Evolutionary conservation across 2,329 filamentous ascomycete species (phyloP).

Genomic region (Chrysosporium queenslandicum): DNA sequence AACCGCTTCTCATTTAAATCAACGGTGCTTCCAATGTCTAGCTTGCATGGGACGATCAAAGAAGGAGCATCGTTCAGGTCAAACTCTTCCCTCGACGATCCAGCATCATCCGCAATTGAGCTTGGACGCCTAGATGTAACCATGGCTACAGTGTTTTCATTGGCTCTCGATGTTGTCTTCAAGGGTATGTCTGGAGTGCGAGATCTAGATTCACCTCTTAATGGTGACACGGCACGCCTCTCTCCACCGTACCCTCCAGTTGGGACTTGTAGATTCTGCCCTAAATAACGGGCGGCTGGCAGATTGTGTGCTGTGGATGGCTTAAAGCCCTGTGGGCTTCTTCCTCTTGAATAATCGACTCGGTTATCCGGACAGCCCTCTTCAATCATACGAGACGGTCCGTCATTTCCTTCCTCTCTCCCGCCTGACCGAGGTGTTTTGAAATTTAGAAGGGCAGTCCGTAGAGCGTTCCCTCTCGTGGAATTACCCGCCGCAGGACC

Average conservation of each 20-base stretch:
- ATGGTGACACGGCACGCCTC: background rate
- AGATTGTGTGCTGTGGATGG: background rate
- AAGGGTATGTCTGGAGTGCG: background rate
- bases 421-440: constrained; percentile 22
- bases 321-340: constrained; percentile 1
- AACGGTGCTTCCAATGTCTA: constrained; percentile 17
- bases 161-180: background rate
- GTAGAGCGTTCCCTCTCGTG: constrained; percentile 29
- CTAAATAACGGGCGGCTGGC: background rate
- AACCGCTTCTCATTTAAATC: constrained; percentile 33
- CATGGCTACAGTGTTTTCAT: background rate
- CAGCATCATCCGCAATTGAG: background rate
- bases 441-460: constrained; percentile 31
- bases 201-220: background rate
- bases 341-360: background rate
- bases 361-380: background rate
- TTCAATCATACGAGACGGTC: background rate
- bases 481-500: constrained; percentile 30
- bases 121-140: background rate
- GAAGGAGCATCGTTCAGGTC: constrained; percentile 3
- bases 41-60: constrained; percentile 9
- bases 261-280: background rate
- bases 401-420: background rate
- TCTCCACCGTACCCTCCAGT: background rate
- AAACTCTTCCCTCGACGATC: background rate